Base-by-base conservation (phyloP, 106 monocot species). In the Cymbidium sinense region DNA sequence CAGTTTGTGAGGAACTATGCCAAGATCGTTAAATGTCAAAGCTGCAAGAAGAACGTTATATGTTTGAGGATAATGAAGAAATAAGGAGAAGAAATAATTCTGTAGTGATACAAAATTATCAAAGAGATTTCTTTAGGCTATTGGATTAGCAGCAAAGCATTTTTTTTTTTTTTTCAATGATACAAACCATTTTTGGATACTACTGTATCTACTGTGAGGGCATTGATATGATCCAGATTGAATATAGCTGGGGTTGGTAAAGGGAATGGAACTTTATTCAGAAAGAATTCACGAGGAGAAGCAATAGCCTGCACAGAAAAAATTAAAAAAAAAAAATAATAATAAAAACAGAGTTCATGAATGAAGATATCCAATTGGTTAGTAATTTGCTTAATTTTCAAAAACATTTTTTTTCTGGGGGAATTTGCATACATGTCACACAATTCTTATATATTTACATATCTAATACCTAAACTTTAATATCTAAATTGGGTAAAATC, bases 261-360 rank as follows among this genome's bases (percentile, higher is more conserved):
- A 58, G 99, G 99, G 64, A 93, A 99, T 7, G 99, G 95, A 75
- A 99, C 90, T 80, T 95, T 99, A 3, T 99, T 99, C 62, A 99
- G 55, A n/a, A 99, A 75, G 29, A 93, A 70, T 62, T 95, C 90
- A 21, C 99, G 79, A 67, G 99, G 99, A 70, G 87, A 85, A 75
- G 95, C 88, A 76, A 99, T 69, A 55, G 89, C 93, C 95, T 99
- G 67, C 31, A 83, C 70, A 86, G 18, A 47, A 44, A 27, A 28
- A n/a, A n/a, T n/a, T n/a, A n/a, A n/a, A n/a, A n/a, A n/a, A n/a
- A n/a, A n/a, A n/a, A n/a, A n/a, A n/a, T n/a, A n/a, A n/a, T n/a
- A n/a, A n/a, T n/a, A n/a, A 73, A 25, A 44, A 35, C 71, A 34
- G 35, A 72, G 13, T 47, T 47, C 47, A 39, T 27, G 0, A 62